phyloP scores from a whole-genome alignment of 1,284 basidiomycete genomes.

The Takashimella tepidaria region DNA sequence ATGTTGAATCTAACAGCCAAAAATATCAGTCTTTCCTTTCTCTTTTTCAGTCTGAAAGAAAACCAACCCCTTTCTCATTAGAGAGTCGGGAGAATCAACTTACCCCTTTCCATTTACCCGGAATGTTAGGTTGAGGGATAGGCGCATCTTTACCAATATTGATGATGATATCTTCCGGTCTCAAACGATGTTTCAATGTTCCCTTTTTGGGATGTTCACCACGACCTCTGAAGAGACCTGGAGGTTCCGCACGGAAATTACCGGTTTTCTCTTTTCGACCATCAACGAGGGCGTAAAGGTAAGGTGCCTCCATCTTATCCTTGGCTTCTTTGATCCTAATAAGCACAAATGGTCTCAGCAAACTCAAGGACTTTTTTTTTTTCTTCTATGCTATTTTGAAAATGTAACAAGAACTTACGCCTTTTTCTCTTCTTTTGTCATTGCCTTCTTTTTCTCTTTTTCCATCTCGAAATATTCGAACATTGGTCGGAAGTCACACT shows the following conservation, averaged over 20 bases:
- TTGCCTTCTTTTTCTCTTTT: slow-evolving; percentile 84
- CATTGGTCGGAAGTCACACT: slow-evolving; percentile 94
- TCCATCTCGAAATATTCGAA: slow-evolving; percentile 87
- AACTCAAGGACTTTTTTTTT: no score
- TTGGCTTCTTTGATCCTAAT: slow-evolving; percentile 66
- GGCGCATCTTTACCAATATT: slow-evolving; percentile 76
- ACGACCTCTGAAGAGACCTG: slow-evolving; percentile 92
- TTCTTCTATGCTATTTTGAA: not conserved
- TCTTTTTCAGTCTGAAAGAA: no score
- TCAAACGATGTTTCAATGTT: slow-evolving; percentile 82
- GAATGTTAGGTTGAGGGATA: slow-evolving; percentile 76
- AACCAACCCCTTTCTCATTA: no score
- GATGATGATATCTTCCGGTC: slow-evolving; percentile 87
- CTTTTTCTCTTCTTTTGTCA: slow-evolving; percentile 84
- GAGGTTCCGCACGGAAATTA: slow-evolving; percentile 97
- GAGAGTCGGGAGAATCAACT: no score
- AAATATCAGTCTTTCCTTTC: no score
- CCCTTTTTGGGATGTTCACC: slow-evolving; percentile 99
- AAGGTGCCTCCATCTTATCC: slow-evolving; percentile 77
- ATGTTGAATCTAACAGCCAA: slow-evolving; percentile 62
- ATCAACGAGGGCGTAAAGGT: slow-evolving; percentile 79
- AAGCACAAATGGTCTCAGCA: no score
- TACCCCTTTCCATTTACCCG: slow-evolving; percentile 71
- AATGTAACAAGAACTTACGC: slow-evolving; percentile 44
- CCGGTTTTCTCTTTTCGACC: slow-evolving; percentile 97